Conservation (phyloP, 352 stramenopile species). For the Pilasporangium apinafurcum region DNA sequence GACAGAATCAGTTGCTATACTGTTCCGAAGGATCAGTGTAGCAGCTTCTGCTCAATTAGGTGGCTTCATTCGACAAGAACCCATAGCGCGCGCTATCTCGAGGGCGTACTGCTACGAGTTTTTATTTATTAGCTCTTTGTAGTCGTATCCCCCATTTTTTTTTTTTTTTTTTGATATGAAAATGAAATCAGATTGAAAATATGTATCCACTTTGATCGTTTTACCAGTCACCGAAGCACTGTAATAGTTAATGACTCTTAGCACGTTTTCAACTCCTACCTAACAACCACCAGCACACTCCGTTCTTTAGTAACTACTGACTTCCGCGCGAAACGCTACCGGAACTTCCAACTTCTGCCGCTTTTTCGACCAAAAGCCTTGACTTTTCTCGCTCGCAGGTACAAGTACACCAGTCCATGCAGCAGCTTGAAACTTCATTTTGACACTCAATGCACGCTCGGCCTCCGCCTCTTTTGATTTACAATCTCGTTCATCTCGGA, state of each 20-base stretch:
- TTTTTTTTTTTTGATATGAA: slow-evolving; percentile 11
- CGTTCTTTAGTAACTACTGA: slow-evolving; percentile 6
- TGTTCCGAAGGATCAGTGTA: no score
- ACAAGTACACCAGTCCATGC: slow-evolving; percentile 49
- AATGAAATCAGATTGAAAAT: neutral
- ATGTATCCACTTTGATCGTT: neutral
- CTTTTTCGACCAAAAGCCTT: slow-evolving; percentile 56
- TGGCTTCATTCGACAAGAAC: no score
- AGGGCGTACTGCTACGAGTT: no score
- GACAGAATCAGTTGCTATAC: neutral
- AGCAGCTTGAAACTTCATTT: slow-evolving; percentile 61
- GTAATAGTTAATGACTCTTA: no score
- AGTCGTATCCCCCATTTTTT: slow-evolving; percentile 5
- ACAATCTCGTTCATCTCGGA: slow-evolving; percentile 57
- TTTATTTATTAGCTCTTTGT: slow-evolving; percentile 2
- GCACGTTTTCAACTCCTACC: no score
- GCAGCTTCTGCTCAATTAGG: no score
- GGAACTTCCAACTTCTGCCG: slow-evolving; percentile 50
- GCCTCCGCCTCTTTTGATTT: slow-evolving; percentile 40
- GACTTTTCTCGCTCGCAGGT: slow-evolving; percentile 14
- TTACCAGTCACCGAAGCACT: no score
- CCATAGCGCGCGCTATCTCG: no score
- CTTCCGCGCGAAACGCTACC: slow-evolving; percentile 27
- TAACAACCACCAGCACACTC: no score
- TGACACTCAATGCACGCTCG: slow-evolving; percentile 23